A percentile compares a stretch with the other conserved stretches of the same genome.
Evolutionary conservation across 2,329 filamentous ascomycete genomes (phyloP).

Genomic region (Arachnomyces sp.): DNA sequence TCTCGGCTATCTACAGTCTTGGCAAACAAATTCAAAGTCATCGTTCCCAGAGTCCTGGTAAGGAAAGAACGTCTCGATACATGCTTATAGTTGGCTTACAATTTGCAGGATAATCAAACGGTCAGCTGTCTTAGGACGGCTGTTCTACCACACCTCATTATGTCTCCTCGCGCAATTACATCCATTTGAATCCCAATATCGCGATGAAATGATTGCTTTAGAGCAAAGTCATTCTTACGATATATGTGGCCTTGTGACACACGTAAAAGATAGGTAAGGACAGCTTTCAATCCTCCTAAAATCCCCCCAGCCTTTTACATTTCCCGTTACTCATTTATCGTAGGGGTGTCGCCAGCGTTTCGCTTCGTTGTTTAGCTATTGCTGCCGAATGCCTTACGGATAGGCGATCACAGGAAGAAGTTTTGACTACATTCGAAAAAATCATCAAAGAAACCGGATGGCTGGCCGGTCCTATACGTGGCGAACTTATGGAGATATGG

Average conservation of each 20-base stretch:
- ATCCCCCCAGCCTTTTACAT: too few relatives aligned
- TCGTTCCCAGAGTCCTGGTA: slow-evolving; percentile 82
- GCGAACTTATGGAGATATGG: slow-evolving; percentile 69
- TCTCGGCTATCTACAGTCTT: slow-evolving; percentile 65
- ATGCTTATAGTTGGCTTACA: neutral
- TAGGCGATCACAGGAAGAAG: slow-evolving; percentile 69
- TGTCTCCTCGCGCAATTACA: slow-evolving; percentile 73
- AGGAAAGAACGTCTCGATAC: slow-evolving; percentile 23
- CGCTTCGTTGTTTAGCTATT: slow-evolving; percentile 69
- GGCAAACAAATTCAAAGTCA: slow-evolving; percentile 61
- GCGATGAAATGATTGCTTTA: slow-evolving; percentile 61
- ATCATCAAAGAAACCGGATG: slow-evolving; percentile 73
- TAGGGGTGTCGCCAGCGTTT: slow-evolving; percentile 67
- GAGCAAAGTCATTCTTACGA: slow-evolving; percentile 70
- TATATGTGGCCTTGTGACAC: slow-evolving; percentile 82
- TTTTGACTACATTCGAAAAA: slow-evolving; percentile 65
- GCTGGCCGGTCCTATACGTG: slow-evolving; percentile 64
- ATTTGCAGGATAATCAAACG: slow-evolving; percentile 66
- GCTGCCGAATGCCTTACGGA: slow-evolving; percentile 65
- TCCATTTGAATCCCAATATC: slow-evolving; percentile 54
- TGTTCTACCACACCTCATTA: slow-evolving; percentile 86
- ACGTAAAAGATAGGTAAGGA: slow-evolving; percentile 63
- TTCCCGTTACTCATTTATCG: neutral
- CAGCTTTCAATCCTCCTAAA: too few relatives aligned
- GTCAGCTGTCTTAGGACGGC: slow-evolving; percentile 68